Evolutionary conservation across 805 yeast genomes (phyloP), one percentile per base, ranked within the genome.

Genomic region (Candida verbasci): DNA sequence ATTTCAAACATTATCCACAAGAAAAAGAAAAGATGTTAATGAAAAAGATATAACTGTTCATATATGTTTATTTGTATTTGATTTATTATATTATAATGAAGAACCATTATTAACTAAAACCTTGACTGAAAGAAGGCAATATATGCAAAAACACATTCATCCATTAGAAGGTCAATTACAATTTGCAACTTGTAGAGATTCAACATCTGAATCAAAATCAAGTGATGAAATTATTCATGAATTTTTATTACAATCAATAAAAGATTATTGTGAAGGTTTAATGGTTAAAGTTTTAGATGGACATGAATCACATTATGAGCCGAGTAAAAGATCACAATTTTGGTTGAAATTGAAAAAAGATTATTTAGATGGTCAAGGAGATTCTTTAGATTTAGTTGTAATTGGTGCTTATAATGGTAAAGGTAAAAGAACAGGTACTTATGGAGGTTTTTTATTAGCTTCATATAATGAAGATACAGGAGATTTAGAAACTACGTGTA

Each of bases 291-390:
- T 86, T 60, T 63, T 91, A 24, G 82, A 84, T 39, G 95, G 95
- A 1, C 57, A 57, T 9, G 96, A 88, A 33, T 82, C 94, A 3
- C 76, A 66, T 36, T 93, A 93, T 56, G 96, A 93, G 61, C 98
- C 98, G 15, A 85, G 95, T 17, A 91, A 91, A 58, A 74, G 98
- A 55, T 86, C 96, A 2, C 70, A 96, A 39, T 89, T 93, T 58
- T 93, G 98, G 98, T 70, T 93, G 44, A 93, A 93, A 54, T 67
- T 93, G 54, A 93, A 93, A 60, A 93, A 93, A 59, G 98, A 93
- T 61, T 93, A 93, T 51, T 69, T 93, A 33, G 86, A 85, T 12
- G 98, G 98, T 16, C 86, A 89, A 3, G 98, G 98, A 11, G 98
- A 93, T 58, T 88, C 97, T 0, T 65, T 93, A 18, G 98, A 93